Evolutionary conservation across 345 rosid genomes (phyloP), one percentile per base, ranked within the genome.

Genomic region (Boechera divaricarpa): DNA sequence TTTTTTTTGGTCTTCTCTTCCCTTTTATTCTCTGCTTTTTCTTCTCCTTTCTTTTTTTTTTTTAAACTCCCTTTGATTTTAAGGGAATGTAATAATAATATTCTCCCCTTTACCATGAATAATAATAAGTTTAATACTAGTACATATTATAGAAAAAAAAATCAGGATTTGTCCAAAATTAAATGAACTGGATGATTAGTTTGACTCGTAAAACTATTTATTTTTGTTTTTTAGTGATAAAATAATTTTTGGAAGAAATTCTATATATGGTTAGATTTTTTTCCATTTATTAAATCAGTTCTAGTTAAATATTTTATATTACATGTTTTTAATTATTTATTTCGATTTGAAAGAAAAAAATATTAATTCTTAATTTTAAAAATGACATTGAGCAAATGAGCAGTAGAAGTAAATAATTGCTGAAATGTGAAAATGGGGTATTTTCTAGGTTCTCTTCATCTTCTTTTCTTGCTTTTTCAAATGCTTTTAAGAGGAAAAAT

Each of bases 21-120:
- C 89, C 87, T 94, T 94, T 93, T 88, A 85, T 89, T 86, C 86
- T 83, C 86, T 86, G 78, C 85, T 86, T 52, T 73, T 21, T 66
- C 18, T 35, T 58, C 38, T 18, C 45, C 44, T 53, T 38, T 16
- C 16, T 16, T 42, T 66, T 60, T 51, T 47, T 44, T n/a, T 28
- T 36, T 26, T 21, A 41, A 5, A 32, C 10, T 67, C 26, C 0
- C 13, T 57, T 75, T 38, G 0, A 8, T 51, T 57, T n/a, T 16
- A 13, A 11, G n/a, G n/a, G 48, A 44, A 15, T 47, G 52, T 48
- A 48, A 16, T 48, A 7, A 13, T 35, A 24, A 2, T 72, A 52
- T 15, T 47, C 18, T 74, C 3, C 2, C n/a, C 15, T 54, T 74
- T 63, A 15, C 6, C n/a, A 35, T 57, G 10, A 66, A 24, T 10